Evolutionary conservation across 1,284 basidiomycete genomes (phyloP).

Genomic region (Wolfiporia cocos): DNA sequence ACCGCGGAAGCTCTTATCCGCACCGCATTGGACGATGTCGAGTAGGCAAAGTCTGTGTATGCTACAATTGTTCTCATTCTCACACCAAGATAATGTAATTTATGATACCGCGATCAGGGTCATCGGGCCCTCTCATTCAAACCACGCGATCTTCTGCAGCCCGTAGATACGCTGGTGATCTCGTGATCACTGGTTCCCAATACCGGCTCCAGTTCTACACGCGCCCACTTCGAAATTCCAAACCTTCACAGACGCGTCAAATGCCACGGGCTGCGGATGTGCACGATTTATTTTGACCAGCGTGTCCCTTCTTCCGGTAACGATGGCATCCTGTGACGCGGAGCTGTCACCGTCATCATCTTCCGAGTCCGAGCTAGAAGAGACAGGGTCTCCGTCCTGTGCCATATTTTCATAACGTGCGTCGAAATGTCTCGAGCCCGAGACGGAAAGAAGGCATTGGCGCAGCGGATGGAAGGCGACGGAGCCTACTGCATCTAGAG

Average conservation of each 20-base stretch:
- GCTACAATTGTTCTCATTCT: neutral
- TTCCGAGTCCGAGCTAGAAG: slow-evolving; percentile 10
- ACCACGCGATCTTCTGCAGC: too few species aligned
- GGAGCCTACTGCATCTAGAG: slow-evolving; percentile 54
- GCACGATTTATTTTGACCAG: slow-evolving; percentile 9
- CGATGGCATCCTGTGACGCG: neutral
- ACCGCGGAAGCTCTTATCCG: slow-evolving; percentile 14
- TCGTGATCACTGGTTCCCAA: neutral
- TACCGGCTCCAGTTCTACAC: neutral
- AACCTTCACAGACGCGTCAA: slow-evolving; percentile 15
- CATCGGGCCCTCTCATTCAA: too few species aligned
- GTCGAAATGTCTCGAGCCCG: slow-evolving; percentile 64
- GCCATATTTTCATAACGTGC: neutral
- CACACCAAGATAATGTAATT: too few species aligned
- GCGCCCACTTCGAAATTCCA: slow-evolving; percentile 12
- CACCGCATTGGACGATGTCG: slow-evolving; percentile 10
- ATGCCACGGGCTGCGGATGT: slow-evolving; percentile 13
- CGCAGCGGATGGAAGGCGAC: slow-evolving; percentile 56
- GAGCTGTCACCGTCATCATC: slow-evolving; percentile 4
- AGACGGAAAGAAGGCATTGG: slow-evolving; percentile 47
- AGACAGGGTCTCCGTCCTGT: neutral
- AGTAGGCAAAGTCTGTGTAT: slow-evolving; percentile 6
- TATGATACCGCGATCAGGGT: too few species aligned
- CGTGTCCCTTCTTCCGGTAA: neutral
- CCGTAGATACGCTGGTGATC: too few species aligned